Evolutionary conservation across 352 stramenopile species (phyloP).

Genomic region (Phytophthora melonis): DNA sequence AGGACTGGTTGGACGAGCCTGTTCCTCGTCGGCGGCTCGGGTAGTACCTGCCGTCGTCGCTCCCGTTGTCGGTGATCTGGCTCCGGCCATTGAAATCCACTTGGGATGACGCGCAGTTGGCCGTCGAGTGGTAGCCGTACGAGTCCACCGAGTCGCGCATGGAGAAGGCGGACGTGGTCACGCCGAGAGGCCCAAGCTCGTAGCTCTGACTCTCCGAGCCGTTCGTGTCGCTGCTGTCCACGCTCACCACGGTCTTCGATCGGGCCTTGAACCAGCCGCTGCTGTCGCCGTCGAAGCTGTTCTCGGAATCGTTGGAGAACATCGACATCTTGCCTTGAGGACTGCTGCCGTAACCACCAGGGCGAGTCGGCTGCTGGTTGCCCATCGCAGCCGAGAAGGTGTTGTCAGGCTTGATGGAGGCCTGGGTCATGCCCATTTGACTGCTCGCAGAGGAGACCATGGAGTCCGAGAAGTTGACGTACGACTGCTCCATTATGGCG

Average conservation of each 20-base stretch:
- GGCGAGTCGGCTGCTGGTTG: conserved; percentile 21
- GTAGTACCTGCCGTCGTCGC: conserved; percentile 41
- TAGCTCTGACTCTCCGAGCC: conserved; percentile 34
- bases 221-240: conserved; percentile 30
- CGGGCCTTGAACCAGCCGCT: conserved; percentile 54
- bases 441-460: conserved; percentile 32
- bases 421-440: conserved; percentile 22
- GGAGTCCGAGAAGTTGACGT: conserved; percentile 56
- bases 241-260: conserved; percentile 59
- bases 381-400: conserved; percentile 42
- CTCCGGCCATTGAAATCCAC: conserved; percentile 44
- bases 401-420: conserved; percentile 26
- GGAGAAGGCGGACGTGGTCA: conserved; percentile 36
- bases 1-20: conserved; percentile 58
- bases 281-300: conserved; percentile 50
- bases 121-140: conserved; percentile 35
- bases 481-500: conserved; percentile 45
- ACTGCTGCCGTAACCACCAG: conserved; percentile 30
- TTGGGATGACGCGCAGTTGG: conserved; percentile 32
- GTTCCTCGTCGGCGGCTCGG: conserved; percentile 38
- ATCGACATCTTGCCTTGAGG: conserved; percentile 53
- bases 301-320: conserved; percentile 49
- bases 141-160: conserved; percentile 40
- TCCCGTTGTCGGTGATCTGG: conserved; percentile 41
- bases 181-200: conserved; percentile 35